phyloP scores from a whole-genome alignment of 129 eudicot genomes.

The Tanacetum coccineum region DNA sequence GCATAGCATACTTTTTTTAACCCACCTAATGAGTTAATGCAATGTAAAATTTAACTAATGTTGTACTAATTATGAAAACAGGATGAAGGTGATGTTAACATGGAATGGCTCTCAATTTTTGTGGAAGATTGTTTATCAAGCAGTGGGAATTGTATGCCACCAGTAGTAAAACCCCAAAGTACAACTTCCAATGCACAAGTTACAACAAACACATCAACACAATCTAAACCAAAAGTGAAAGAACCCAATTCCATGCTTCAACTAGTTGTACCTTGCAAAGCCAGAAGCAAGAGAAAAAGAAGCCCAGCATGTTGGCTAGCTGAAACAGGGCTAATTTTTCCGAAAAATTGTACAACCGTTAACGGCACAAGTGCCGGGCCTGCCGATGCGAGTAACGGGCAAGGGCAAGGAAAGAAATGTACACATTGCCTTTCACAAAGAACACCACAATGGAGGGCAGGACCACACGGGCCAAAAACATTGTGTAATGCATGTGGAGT shows the following conservation, averaged over 20 bases:
- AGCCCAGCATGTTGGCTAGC: conserved; percentile 44
- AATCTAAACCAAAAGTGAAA: background rate
- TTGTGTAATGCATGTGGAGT: conserved; percentile 81
- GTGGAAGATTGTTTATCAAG: conserved; percentile 60
- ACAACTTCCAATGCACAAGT: conserved; percentile 14
- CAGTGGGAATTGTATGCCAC: conserved; percentile 35
- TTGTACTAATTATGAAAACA: conserved; percentile 19
- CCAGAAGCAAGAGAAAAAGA: conserved; percentile 26
- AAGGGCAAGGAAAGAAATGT: conserved; percentile 46
- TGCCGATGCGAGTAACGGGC: conserved; percentile 26
- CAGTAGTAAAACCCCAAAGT: conserved; percentile 25
- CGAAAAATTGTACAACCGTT: conserved; percentile 28
- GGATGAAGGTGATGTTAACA: conserved; percentile 47
- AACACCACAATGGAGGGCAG: conserved; percentile 67
- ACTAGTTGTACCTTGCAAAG: conserved; percentile 38
- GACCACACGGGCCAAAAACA: conserved; percentile 60
- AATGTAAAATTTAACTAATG: background rate
- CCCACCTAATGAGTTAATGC: too few species aligned
- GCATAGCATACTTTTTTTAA: too few species aligned
- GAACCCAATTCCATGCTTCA: conserved; percentile 25
- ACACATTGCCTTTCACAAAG: conserved; percentile 51
- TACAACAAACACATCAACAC: conserved; percentile 18
- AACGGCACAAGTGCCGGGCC: conserved; percentile 18
- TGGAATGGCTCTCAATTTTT: conserved; percentile 58
- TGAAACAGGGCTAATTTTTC: conserved; percentile 40